Base-by-base conservation (phyloP, 2,329 filamentous ascomycete species). In the Fusarium circinatum region DNA sequence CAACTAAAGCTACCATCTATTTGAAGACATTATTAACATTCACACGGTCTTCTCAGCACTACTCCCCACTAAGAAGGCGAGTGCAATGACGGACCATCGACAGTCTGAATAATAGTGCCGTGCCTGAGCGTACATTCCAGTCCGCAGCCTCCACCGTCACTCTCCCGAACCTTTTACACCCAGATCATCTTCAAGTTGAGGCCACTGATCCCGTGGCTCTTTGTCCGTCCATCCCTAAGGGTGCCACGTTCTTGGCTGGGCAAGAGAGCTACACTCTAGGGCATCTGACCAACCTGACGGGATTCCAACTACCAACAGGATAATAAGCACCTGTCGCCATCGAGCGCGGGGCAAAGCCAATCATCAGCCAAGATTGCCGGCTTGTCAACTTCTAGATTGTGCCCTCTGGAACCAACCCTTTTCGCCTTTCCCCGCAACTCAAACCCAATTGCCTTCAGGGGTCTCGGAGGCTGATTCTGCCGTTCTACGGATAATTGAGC, bases 401-500 rank as follows among this genome's bases (percentile, higher is more conserved):
- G 55, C 51, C 61, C 15, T 62, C 44, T 42, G 22, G 49, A 68
- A 44, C 52, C 59, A 56, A 48, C 39, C 52, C 32, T 39, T 34
- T 54, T 65, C 52, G 66, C 45, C 52, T 44, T 47, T 66, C 57
- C 54, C 63, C 61, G 47, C 54, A 67, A 73, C 36, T 42, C 28
- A 75, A 76, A 76, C 62, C 63, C 54, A 68, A 58, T 65, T 62
- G 74, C 76, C 76, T 41, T 32, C 56, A 66, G 59, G 72, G 71
- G 71, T 74, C 48, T 64, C 28, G 38, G 48, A 59, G 68, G 63
- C 64, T 74, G 59, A 34, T 49, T 51, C 52, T 45, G 54, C 47
- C 39, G 41, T n/a, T 38, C 59, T 15, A 47, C 24, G 26, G 24
- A 28, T 14, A 36, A 34, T 48, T 59, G 58, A 60, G 56, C 20